These are phyloP conservation scores for Fusarium pilosicola DNA, from an alignment of 2,329 filamentous ascomycete genomes.

Conservation along the genomic window DNA sequence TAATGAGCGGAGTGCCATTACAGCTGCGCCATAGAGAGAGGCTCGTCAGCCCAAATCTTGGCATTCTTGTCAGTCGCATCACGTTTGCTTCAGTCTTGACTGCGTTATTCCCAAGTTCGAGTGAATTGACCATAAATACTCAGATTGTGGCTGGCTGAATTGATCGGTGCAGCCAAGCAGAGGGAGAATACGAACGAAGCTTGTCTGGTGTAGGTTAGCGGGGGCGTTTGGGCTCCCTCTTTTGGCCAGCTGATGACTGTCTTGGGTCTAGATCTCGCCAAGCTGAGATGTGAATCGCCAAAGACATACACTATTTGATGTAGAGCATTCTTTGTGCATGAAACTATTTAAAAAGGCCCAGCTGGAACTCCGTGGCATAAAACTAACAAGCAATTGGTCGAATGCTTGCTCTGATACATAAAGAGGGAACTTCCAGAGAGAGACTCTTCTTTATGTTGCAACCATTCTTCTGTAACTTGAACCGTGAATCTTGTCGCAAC, in stretches of 20 bases:
- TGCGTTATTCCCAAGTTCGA: too few relatives aligned
- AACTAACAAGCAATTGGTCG: neutral
- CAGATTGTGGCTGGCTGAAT: neutral
- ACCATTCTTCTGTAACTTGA: too few relatives aligned
- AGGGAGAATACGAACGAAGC: neutral
- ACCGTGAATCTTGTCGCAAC: neutral
- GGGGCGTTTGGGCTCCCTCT: neutral
- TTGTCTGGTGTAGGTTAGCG: neutral
- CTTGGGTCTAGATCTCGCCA: neutral
- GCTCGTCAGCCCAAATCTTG: too few relatives aligned
- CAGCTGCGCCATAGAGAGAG: too few relatives aligned
- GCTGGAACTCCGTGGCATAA: neutral
- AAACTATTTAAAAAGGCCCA: neutral
- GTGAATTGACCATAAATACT: neutral
- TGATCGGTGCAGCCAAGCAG: neutral
- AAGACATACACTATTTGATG: neutral
- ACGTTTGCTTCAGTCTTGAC: too few relatives aligned
- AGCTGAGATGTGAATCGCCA: neutral
- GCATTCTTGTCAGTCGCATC: too few relatives aligned
- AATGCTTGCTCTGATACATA: neutral
- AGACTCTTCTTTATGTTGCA: too few relatives aligned
- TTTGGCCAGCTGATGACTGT: neutral
- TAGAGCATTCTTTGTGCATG: neutral
- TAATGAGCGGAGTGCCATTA: neutral
- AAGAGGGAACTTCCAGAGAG: neutral